Conservation (phyloP, 1,284 basidiomycete genomes). For the Hemileia vastatrix region DNA sequence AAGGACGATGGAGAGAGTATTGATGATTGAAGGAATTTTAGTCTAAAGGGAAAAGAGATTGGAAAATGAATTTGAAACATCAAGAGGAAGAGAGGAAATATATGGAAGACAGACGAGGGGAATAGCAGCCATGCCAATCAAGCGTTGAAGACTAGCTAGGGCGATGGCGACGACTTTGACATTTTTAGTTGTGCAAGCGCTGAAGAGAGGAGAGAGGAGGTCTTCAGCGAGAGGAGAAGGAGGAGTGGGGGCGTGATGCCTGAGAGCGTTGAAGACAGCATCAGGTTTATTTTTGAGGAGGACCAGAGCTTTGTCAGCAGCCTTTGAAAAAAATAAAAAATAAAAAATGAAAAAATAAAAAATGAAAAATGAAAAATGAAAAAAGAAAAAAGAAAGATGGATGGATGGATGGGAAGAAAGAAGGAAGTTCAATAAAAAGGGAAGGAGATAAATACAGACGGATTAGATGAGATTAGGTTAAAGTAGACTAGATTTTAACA, state of each 20-base stretch:
- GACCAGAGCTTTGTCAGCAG: slow-evolving; percentile 36
- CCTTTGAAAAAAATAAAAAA: slow-evolving; percentile 26
- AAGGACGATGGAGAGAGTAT: slow-evolving; percentile 72
- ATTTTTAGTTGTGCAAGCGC: slow-evolving; percentile 86
- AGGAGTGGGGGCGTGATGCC: slow-evolving; percentile 15
- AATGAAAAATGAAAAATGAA: too few relatives aligned
- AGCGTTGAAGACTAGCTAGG: slow-evolving; percentile 77
- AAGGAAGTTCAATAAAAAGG: slow-evolving; percentile 1
- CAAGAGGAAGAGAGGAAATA: background rate
- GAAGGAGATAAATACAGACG: slow-evolving; percentile 24
- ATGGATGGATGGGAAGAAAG: too few relatives aligned
- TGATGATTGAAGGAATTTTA: slow-evolving; percentile 65
- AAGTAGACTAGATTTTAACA: slow-evolving; percentile 47
- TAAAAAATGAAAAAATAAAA: too few relatives aligned
- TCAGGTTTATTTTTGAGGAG: slow-evolving; percentile 31
- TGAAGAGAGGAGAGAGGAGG: slow-evolving; percentile 76
- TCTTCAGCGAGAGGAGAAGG: slow-evolving; percentile 52
- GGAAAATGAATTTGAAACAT: background rate
- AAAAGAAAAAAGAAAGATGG: too few relatives aligned
- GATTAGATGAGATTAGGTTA: slow-evolving; percentile 47
- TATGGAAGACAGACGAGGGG: slow-evolving; percentile 48
- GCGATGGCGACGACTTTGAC: slow-evolving; percentile 88
- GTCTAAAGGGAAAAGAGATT: slow-evolving; percentile 48
- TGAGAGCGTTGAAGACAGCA: slow-evolving; percentile 28
- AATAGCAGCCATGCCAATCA: slow-evolving; percentile 76